Evolutionary conservation across 2,329 filamentous ascomycete genomes (phyloP), one percentile per base, ranked within the genome.

Genomic region (Cladosporium halotolerans): DNA sequence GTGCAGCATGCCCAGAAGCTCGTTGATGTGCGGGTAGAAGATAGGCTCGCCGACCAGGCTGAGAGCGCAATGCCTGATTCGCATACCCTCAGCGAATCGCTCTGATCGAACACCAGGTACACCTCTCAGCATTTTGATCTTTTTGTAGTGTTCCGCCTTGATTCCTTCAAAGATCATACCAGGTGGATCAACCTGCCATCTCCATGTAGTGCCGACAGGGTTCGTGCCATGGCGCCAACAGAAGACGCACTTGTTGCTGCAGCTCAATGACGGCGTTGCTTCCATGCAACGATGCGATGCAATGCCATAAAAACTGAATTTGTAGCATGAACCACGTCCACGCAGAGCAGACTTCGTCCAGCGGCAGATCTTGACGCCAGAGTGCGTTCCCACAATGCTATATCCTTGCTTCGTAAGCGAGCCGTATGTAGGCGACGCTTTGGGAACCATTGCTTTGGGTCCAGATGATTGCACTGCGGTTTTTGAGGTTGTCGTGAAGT

Each of bases 181-280:
- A 0, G 92, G 91, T 0, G 89, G 85, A 66, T 97, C 93, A 31
- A 96, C 89, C 47, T 91, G 83, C 92, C 92, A 99, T 56, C 92
- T 85, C 92, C 93, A 97, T 4, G 87, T 95, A 2, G 93, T 97
- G 45, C 91, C 91, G 0, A 97, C 93, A 0, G 92, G 92, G 68
- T 97, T 99, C 0, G 93, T 97, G 50, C 92, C 93, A 67, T 97
- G 93, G 6, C 93, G 85, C 93, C 92, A 99, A 78, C 92, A 99
- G 71, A 97, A 99, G 60, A 99, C 89, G 70, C 93, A 97, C 70
- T 99, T 97, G 76, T 97, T 97, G 58, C 87, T 93, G 77, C 92
- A 99, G 9, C 89, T 95, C 3, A 99, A 81, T 0, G 91, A 96
- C 0, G 92, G 92, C 0, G 92, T 97, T 2, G 92, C 92, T 72